These are phyloP conservation scores for Acmispon strigosus DNA, from an alignment of 306 rosid genomes.

Conservation along the genomic window DNA sequence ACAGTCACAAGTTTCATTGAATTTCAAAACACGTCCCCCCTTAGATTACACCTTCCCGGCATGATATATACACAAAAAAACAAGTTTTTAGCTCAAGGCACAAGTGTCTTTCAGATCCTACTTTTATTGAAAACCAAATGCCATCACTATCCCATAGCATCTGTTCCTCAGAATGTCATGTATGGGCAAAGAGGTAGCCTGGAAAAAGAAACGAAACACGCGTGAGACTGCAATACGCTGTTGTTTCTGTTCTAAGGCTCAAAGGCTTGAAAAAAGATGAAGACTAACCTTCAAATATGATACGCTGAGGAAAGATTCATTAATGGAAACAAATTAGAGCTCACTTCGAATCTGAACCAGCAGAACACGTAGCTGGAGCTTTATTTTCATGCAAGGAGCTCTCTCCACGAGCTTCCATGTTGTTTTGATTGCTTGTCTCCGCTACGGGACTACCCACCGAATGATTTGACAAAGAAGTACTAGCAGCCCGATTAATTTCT, in stretches of 20 bases:
- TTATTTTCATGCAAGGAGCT: constrained; percentile 22
- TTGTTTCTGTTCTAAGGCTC: no score
- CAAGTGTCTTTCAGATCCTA: constrained; percentile 17
- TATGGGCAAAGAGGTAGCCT: constrained; percentile 31
- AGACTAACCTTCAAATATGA: constrained; percentile 58
- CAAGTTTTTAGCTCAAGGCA: constrained; percentile 9
- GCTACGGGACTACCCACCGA: constrained; percentile 10
- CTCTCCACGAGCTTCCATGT: constrained; percentile 28
- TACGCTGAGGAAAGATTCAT: constrained; percentile 61
- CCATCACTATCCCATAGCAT: constrained; percentile 28
- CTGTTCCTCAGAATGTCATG: constrained; percentile 61
- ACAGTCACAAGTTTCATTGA: neutral
- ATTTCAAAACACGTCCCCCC: constrained; percentile 1
- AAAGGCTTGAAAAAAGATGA: neutral
- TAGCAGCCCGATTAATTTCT: constrained; percentile 31
- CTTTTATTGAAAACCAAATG: constrained; percentile 7
- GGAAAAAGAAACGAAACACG: neutral
- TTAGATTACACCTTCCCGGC: neutral
- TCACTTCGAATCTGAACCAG: constrained; percentile 27
- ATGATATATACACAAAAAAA: neutral
- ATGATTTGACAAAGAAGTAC: constrained; percentile 29
- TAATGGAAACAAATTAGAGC: constrained; percentile 25
- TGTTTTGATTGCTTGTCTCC: constrained; percentile 36
- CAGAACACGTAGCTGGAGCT: constrained; percentile 31
- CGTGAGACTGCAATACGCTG: no score